Base-by-base conservation (phyloP, 2,329 filamentous ascomycete genomes). In the Botrytis paeoniae region DNA sequence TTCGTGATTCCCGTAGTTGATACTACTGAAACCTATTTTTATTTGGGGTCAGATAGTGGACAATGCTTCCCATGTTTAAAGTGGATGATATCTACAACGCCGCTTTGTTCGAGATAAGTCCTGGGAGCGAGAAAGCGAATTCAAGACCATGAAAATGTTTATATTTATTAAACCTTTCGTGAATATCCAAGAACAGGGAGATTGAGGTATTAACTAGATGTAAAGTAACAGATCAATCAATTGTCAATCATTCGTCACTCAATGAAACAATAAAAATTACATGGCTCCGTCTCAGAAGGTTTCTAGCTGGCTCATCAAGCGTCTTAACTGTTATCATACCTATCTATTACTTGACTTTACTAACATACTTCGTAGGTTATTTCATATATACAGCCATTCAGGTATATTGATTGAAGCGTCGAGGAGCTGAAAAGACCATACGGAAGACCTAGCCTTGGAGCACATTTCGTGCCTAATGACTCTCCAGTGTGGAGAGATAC, bases 1-100 rank as follows among this genome's bases (percentile, higher is more conserved):
- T 72, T 72, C 51, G 70, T 69, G 62, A 68, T 69, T 48, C 39
- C 62, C 51, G 62, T 32, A 57, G n/a, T 57, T 41, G 48, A 57
- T 29, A 60, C 48, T 54, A 71, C 69, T 66, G 45, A 61, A 29
- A 60, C 54, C 63, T 72, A 60, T 72, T 72, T 68, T 61, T 68
- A 69, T 61, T 51, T 10, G 14, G 48, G 62, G n/a, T 61, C 70
- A 69, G 37, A 45, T 32, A 18, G 35, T 48, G 70, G 48, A 68
- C 70, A 68, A 60, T 72, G 70, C 70, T 69, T 68, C 43, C 32
- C 1, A 51, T 71, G 25, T 25, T 57, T 54, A 54, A 22, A 59
- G 70, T 71, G 70, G 70, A 66, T 62, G 51, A n/a, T 25, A 54
- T 68, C 25, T 41, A 32, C 39, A 29, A 51, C 29, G 70, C 70